phyloP scores from a whole-genome alignment of 305 asterid species.

The Solanum hybrid region DNA sequence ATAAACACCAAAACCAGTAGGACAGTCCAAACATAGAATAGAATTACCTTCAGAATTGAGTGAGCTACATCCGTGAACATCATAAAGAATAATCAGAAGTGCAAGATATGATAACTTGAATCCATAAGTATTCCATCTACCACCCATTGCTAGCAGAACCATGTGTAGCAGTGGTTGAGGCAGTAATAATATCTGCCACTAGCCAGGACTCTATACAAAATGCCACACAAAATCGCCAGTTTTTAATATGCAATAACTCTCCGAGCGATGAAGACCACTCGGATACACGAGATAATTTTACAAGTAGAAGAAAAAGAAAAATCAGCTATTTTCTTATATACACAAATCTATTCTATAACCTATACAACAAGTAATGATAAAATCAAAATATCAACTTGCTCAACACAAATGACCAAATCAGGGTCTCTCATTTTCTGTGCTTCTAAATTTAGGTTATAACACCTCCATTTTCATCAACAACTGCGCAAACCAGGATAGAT shows the following conservation, averaged over 20 bases:
- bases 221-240: slow-evolving; percentile 58
- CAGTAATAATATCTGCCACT: slow-evolving; percentile 48
- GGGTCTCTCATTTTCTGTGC: slow-evolving; percentile 61
- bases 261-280: slow-evolving; percentile 69
- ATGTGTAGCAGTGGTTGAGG: slow-evolving; percentile 42
- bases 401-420: slow-evolving; percentile 24
- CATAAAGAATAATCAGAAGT: slow-evolving; percentile 40
- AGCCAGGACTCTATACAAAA: slow-evolving; percentile 43
- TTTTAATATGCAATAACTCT: slow-evolving; percentile 35
- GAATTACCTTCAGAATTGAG: slow-evolving; percentile 75
- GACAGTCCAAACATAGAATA: background rate
- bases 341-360: slow-evolving; percentile 22
- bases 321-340: slow-evolving; percentile 16
- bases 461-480: slow-evolving; percentile 27
- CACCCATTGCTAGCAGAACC: slow-evolving; percentile 57
- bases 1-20: background rate
- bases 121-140: slow-evolving; percentile 45
- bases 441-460: slow-evolving; percentile 22
- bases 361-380: slow-evolving; percentile 20
- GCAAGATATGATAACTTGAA: slow-evolving; percentile 26
- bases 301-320: slow-evolving; percentile 19
- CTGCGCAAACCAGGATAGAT: slow-evolving; percentile 19
- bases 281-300: slow-evolving; percentile 21
- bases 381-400: slow-evolving; percentile 22
- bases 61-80: slow-evolving; percentile 41